These are phyloP conservation scores for Aspergillus tanneri DNA, from an alignment of 2,329 filamentous ascomycete genomes.

Conservation along the genomic window DNA sequence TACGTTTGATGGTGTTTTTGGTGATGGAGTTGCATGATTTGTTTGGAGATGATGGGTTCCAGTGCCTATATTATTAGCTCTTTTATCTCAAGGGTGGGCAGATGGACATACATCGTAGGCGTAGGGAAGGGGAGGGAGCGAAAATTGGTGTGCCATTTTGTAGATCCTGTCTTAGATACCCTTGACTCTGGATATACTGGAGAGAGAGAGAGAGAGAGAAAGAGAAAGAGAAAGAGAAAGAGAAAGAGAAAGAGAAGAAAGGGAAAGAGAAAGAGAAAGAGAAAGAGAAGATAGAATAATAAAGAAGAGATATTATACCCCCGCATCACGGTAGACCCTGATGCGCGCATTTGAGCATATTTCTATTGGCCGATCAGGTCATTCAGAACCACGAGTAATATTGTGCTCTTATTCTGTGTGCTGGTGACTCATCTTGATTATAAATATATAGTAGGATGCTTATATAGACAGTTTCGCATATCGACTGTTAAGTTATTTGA, in stretches of 20 bases:
- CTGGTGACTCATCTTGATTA: no score
- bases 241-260: background rate
- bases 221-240: background rate
- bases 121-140: conserved; percentile 66
- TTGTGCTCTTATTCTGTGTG: no score
- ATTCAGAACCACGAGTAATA: no score
- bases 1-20: conserved; percentile 92
- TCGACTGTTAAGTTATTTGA: no score
- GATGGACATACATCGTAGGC: conserved; percentile 64
- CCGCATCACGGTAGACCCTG: no score
- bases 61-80: conserved; percentile 69
- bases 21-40: conserved; percentile 96
- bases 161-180: background rate
- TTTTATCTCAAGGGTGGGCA: background rate
- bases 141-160: conserved; percentile 48
- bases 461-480: no score
- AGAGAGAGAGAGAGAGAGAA: background rate
- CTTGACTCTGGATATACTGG: background rate
- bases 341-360: conserved; percentile 14
- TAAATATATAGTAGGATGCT: no score
- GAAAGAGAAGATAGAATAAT: conserved; percentile 4
- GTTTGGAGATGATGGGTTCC: conserved; percentile 73
- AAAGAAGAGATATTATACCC: no score
- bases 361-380: no score
- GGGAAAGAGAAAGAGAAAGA: background rate